Evolutionary conservation across 2,329 filamentous ascomycete genomes (phyloP).

Genomic region (Diaporthe sp.): DNA sequence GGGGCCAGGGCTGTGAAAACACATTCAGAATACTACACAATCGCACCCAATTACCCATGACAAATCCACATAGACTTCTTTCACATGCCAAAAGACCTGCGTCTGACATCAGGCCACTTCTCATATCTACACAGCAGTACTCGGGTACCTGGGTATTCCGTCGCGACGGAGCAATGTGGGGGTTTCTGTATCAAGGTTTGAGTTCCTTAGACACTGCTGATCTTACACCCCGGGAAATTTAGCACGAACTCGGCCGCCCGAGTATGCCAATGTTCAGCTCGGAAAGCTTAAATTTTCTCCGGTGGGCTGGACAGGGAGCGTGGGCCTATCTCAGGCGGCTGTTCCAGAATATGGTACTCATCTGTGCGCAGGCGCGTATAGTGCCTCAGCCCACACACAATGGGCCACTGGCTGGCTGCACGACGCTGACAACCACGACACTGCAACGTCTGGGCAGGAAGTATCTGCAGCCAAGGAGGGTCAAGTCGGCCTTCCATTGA

Average conservation of each 20-base stretch:
- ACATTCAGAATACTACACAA: neutral
- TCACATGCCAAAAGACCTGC: neutral
- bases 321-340: neutral
- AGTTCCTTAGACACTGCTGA: neutral
- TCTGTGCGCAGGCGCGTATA: neutral
- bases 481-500: neutral
- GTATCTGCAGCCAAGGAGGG: slow-evolving; percentile 19
- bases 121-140: neutral
- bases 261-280: neutral
- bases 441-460: slow-evolving; percentile 14
- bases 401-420: neutral
- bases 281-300: slow-evolving; percentile 16
- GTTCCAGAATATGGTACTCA: too few species aligned
- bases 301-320: neutral
- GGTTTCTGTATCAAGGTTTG: neutral
- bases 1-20: neutral
- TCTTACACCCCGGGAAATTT: slow-evolving; percentile 1
- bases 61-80: too few species aligned
- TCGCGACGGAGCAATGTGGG: neutral
- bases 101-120: neutral
- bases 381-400: neutral
- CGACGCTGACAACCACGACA: slow-evolving; percentile 6
- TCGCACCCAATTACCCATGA: neutral
- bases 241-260: slow-evolving; percentile 8
- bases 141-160: too few species aligned